phyloP scores from a whole-genome alignment of 2,329 filamentous ascomycete genomes.

The Penicillium rolfsii region DNA sequence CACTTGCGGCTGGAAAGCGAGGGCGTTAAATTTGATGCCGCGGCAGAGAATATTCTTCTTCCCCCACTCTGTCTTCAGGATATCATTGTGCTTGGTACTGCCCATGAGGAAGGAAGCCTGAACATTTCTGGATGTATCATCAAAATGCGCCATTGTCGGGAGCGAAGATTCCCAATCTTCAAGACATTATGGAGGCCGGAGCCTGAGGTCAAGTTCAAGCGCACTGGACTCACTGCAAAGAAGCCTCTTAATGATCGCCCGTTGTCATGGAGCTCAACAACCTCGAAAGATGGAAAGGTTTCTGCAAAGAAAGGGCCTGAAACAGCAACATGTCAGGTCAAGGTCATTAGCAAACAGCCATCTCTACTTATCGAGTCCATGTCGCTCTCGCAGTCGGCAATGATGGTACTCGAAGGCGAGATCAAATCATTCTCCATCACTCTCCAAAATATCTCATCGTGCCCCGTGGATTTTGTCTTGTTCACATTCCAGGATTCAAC shows the following conservation, averaged over 20 bases:
- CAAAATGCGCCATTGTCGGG: constrained; percentile 78
- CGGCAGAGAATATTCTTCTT: constrained; percentile 67
- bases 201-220: constrained; percentile 73
- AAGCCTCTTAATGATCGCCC: constrained; percentile 53
- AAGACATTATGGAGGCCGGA: constrained; percentile 73
- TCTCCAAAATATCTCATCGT: constrained; percentile 75
- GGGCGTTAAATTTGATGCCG: constrained; percentile 71
- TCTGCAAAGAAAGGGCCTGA: constrained; percentile 41
- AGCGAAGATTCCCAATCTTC: constrained; percentile 84
- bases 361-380: constrained; percentile 74
- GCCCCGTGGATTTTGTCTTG: constrained; percentile 78
- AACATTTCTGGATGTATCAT: constrained; percentile 77
- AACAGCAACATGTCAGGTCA: constrained; percentile 57
- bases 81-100: constrained; percentile 70
- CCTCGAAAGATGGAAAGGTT: constrained; percentile 41
- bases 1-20: constrained; percentile 74
- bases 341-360: constrained; percentile 79
- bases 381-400: constrained; percentile 77
- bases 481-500: constrained; percentile 92
- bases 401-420: constrained; percentile 95
- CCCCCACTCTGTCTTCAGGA: constrained; percentile 83
- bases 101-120: constrained; percentile 68
- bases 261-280: constrained; percentile 49
- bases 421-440: constrained; percentile 75
- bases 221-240: constrained; percentile 66